Evolutionary conservation across 2,329 filamentous ascomycete genomes (phyloP), one percentile per base, ranked within the genome.

Genomic region (Penicillium olsonii): DNA sequence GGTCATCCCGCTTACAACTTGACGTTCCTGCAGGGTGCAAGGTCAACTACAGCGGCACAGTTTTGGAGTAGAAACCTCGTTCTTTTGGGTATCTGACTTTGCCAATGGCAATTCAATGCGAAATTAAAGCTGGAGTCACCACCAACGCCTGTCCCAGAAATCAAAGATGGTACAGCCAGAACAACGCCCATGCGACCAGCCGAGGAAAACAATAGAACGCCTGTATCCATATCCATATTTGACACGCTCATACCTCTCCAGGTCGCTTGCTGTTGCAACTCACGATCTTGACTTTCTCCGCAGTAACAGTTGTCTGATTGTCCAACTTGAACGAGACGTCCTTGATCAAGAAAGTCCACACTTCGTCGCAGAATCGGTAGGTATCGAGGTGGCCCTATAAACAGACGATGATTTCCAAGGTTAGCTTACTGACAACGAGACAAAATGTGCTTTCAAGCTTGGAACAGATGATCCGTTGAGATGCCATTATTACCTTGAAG

Each of bases 261-360:
- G 84, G 84, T 55, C 84, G 81, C 80, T 96, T 96, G 60, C 92
- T 92, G 67, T 95, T 96, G 75, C 92, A 97, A 74, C 90, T 95
- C 42, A 99, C 94, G 61, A 99, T 99, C 84, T 97, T 97, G 73
- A 99, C 89, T 71, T 91, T 92, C 68, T 96, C 92, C 17, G 92
- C 91, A 31, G 82, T 77, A 12, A 97, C 84, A 1, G 83, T 82
- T 53, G 85, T 82, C 48, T 82, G 84, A 60, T 87, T 90, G 63
- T 97, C 92, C 77, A 97, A 87, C 77, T 99, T 99, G 78, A 99
- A 97, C n/a, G 87, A 91, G 48, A 97, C 92, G 60, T 97, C 94
- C 75, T 96, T 96, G 75, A 99, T 95, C 50, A 99, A 83, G 72
- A 99, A 99, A 1, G 94, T 99, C 94, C 94, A 99, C 51, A 99